These are phyloP conservation scores for Vitis hybrid DNA, from an alignment of 177 flowering plant genomes.

Conservation along the genomic window DNA sequence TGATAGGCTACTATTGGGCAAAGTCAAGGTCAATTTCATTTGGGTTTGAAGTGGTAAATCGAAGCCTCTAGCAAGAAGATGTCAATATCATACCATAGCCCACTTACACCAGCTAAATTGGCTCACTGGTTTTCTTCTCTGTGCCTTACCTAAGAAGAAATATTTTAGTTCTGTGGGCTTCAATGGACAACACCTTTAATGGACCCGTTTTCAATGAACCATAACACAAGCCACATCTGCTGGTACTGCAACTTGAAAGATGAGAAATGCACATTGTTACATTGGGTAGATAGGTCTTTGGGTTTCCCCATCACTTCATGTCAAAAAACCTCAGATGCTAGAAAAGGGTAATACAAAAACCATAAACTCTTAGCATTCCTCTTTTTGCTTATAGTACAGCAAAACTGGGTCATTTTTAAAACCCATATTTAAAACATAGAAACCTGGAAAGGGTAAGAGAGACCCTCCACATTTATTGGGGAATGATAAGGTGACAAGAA, in stretches of 20 bases:
- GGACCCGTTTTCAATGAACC: background rate
- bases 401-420: constrained; percentile 27
- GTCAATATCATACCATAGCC: background rate
- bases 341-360: background rate
- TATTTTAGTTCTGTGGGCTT: no score
- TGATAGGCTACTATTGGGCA: background rate
- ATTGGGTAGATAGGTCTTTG: no score
- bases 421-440: background rate
- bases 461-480: constrained; percentile 2
- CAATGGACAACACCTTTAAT: background rate
- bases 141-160: no score
- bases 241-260: no score
- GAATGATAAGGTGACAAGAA: background rate
- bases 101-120: background rate
- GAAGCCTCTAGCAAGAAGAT: background rate
- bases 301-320: no score
- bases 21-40: constrained; percentile 1
- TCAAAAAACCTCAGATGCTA: no score
- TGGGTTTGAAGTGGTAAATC: background rate
- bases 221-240: no score
- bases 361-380: background rate
- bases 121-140: no score
- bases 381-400: constrained; percentile 20
- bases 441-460: background rate
- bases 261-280: no score